Evolutionary conservation across 2,329 filamentous ascomycete species (phyloP).

Genomic region (Xylaria sp.): DNA sequence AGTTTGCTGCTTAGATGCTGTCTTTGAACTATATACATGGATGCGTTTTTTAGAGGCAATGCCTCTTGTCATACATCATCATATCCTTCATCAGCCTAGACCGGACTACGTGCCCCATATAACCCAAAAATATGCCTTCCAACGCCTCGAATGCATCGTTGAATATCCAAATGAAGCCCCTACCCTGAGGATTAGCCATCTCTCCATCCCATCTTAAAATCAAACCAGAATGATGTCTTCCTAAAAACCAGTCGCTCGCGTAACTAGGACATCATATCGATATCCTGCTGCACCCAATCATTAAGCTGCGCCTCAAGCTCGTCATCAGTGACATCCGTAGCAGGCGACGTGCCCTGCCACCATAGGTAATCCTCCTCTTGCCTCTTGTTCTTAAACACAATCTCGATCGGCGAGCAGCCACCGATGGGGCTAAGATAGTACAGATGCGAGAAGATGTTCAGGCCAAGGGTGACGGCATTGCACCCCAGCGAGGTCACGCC

Average conservation of each 20-base stretch:
- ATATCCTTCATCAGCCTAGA: neutral
- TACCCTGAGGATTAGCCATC: neutral
- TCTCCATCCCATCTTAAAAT: neutral
- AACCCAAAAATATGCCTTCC: neutral
- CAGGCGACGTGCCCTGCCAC: slow-evolving; percentile 32
- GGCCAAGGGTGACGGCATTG: slow-evolving; percentile 55
- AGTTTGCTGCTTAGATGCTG: neutral
- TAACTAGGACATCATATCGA: neutral
- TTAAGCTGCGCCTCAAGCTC: slow-evolving; percentile 35
- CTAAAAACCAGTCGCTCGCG: neutral
- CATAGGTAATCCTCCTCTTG: slow-evolving; percentile 15
- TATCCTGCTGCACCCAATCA: slow-evolving; percentile 36
- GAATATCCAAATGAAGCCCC: slow-evolving; percentile 6
- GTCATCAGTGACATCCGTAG: slow-evolving; percentile 33
- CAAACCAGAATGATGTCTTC: neutral
- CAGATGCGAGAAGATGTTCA: slow-evolving; percentile 53
- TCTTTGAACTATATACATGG: slow-evolving; percentile 11
- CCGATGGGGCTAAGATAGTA: slow-evolving; percentile 55
- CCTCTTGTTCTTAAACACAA: slow-evolving; percentile 32
- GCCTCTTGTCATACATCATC: neutral
- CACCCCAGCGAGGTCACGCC: slow-evolving; percentile 53
- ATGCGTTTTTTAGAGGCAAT: neutral
- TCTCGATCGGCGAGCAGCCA: slow-evolving; percentile 45
- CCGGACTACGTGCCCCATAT: neutral
- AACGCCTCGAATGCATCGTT: slow-evolving; percentile 16